Evolutionary conservation across 176 grass and related monocot species (phyloP).

Genomic region (Dendrocalamus sinicus): DNA sequence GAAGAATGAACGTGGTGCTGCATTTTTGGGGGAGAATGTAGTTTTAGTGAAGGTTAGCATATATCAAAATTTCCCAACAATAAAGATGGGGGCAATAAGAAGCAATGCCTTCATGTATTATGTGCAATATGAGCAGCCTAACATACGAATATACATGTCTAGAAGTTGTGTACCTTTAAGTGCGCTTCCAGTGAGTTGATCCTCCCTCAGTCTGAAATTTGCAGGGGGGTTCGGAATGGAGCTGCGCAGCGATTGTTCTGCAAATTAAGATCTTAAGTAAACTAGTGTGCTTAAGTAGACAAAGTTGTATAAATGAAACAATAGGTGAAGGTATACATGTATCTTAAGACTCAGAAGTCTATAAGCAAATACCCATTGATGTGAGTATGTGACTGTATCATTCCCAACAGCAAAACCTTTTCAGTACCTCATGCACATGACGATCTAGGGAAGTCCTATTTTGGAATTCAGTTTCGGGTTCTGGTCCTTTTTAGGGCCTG

Average conservation of each 20-base stretch:
- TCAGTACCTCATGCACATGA: not conserved
- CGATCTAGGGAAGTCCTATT: slow-evolving; percentile 10
- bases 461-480: slow-evolving; percentile 3
- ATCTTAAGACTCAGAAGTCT: slow-evolving; percentile 27
- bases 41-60: slow-evolving; percentile 23
- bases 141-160: slow-evolving; percentile 28
- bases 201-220: slow-evolving; percentile 88
- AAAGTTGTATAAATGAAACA: slow-evolving; percentile 16
- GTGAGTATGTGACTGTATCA: not conserved
- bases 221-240: slow-evolving; percentile 83
- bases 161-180: slow-evolving; percentile 68
- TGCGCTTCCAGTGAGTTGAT: slow-evolving; percentile 86
- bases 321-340: not conserved
- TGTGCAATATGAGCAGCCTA: slow-evolving; percentile 37
- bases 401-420: slow-evolving; percentile 16
- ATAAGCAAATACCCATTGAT: slow-evolving; percentile 15
- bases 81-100: not conserved
- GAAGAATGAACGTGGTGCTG: slow-evolving; percentile 95
- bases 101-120: slow-evolving; percentile 11
- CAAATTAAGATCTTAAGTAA: slow-evolving; percentile 52
- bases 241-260: slow-evolving; percentile 81
- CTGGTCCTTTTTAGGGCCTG: slow-evolving; percentile 3
- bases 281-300: slow-evolving; percentile 8
- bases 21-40: slow-evolving; percentile 49
- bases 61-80: slow-evolving; percentile 9